Evolutionary conservation across 2,329 filamentous ascomycete genomes (phyloP).

Genomic region (Bipolaris oryzae): DNA sequence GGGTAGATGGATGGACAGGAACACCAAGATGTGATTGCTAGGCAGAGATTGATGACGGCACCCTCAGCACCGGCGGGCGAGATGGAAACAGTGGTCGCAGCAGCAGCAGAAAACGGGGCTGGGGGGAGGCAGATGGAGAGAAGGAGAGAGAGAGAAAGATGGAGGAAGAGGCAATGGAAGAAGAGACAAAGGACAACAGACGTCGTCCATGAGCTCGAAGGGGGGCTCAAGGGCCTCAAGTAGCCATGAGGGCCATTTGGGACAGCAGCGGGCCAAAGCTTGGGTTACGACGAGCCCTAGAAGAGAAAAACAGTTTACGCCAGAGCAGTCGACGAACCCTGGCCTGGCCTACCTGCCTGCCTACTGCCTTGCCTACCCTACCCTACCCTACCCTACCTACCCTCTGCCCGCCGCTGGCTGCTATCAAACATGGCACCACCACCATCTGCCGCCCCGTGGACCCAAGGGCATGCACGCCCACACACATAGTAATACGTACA

Average conservation of each 20-base stretch:
- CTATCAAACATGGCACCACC: constrained; percentile 15
- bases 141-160: constrained; percentile 23
- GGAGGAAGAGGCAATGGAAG: constrained; percentile 16
- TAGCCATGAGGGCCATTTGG: constrained; percentile 41
- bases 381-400: background rate
- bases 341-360: constrained; percentile 1
- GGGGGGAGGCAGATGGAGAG: constrained; percentile 23
- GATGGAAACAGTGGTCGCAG: constrained; percentile 32
- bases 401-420: constrained; percentile 13
- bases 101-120: constrained; percentile 22
- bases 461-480: no score
- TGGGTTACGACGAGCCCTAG: constrained; percentile 42
- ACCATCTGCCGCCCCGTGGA: no score
- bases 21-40: constrained; percentile 33
- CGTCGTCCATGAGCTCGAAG: constrained; percentile 21
- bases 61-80: constrained; percentile 21
- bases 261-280: constrained; percentile 41
- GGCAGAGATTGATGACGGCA: constrained; percentile 39
- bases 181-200: constrained; percentile 30
- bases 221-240: constrained; percentile 30
- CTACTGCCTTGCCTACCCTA: background rate
- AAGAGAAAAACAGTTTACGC: constrained; percentile 41
- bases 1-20: constrained; percentile 36
- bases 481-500: no score
- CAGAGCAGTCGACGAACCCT: constrained; percentile 30